Evolutionary conservation across 495 filamentous ascomycete genomes (phyloP), one percentile per base, ranked within the genome.

Genomic region (Annulohypoxylon stygium): DNA sequence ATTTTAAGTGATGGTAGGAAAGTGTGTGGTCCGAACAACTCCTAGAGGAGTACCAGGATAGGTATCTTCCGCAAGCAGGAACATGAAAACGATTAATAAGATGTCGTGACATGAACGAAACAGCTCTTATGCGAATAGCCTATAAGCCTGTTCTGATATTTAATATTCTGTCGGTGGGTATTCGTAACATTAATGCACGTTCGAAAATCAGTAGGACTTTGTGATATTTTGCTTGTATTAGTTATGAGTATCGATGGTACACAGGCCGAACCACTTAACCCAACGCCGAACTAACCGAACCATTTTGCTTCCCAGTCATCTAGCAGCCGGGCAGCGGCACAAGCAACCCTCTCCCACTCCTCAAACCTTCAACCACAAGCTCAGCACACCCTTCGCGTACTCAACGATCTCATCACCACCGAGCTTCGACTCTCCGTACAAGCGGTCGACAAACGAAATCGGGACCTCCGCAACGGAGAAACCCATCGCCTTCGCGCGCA

Each of bases 371-470:
- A 95, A 76, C 95, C 95, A 98, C 66, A 98, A 83, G 75, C 81
- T 91, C 62, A 98, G 76, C 30, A 99, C 95, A 6, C 96, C 96
- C 88, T 97, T 97, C 41, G 93, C 89, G 82, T 98, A 99, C 81
- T 97, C 93, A n/a, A 97, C 93, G 82, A 99, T 99, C 87, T 99
- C 96, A 80, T 92, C 90, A 10, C 93, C 94, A 6, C 95, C 95
- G 30, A 98, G 82, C 86, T 99, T 99, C 77, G 92, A 94, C 81
- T 98, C 96, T 4, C 96, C 96, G 78, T 97, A 98, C 39, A 99
- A 83, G 45, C 96, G 89, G 80, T 99, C 96, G 47, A 99, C 96
- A 82, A 99, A 99, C 23, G 88, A 91, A 73, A 99, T 98, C 4
- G 95, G 96, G 65, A 96, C 94, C 86, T 98, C 96, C 14, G 91